Percentiles rank a stretch among this genome's conserved stretches.
These are phyloP conservation scores for Monilinia polystroma DNA, from an alignment of 2,329 filamentous ascomycete genomes.

Conservation along the genomic window DNA sequence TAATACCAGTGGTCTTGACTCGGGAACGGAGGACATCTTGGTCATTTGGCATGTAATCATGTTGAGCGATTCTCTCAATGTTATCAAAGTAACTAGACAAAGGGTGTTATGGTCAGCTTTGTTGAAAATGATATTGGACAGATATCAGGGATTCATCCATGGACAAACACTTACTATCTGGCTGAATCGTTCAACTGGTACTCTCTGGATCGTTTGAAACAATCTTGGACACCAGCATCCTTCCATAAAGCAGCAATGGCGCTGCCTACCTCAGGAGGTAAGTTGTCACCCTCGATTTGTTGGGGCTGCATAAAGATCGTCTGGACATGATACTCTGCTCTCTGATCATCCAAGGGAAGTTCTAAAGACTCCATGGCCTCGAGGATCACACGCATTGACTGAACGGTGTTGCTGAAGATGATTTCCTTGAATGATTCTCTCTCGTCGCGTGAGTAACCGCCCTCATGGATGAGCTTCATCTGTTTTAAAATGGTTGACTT, in stretches of 20 bases:
- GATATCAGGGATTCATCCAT: background rate
- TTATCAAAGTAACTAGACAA: conserved; percentile 74
- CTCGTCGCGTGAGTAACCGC: conserved; percentile 96
- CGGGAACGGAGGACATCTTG: conserved; percentile 92
- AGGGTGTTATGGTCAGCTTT: conserved; percentile 19
- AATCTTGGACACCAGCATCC: conserved; percentile 82
- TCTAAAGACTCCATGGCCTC: conserved; percentile 87
- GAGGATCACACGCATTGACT: conserved; percentile 87
- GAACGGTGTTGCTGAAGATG: conserved; percentile 91
- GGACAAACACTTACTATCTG: conserved; percentile 67
- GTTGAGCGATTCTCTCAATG: conserved; percentile 70
- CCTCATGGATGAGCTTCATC: conserved; percentile 99
- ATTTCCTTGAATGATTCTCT: conserved; percentile 92
- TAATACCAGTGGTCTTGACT: conserved; percentile 92
- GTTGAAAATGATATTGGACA: background rate
- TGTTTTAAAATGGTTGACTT: conserved; percentile 95
- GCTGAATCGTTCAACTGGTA: conserved; percentile 96
- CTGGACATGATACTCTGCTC: conserved; percentile 41
- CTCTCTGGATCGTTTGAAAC: conserved; percentile 79
- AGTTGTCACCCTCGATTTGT: conserved; percentile 76
- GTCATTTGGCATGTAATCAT: conserved; percentile 83
- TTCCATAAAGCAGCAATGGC: conserved; percentile 83
- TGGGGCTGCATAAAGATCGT: conserved; percentile 44
- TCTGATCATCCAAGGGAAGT: conserved; percentile 71
- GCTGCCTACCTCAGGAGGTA: conserved; percentile 74